phyloP scores from a whole-genome alignment of 257 asterid genomes.

The Leonotis leonurus region DNA sequence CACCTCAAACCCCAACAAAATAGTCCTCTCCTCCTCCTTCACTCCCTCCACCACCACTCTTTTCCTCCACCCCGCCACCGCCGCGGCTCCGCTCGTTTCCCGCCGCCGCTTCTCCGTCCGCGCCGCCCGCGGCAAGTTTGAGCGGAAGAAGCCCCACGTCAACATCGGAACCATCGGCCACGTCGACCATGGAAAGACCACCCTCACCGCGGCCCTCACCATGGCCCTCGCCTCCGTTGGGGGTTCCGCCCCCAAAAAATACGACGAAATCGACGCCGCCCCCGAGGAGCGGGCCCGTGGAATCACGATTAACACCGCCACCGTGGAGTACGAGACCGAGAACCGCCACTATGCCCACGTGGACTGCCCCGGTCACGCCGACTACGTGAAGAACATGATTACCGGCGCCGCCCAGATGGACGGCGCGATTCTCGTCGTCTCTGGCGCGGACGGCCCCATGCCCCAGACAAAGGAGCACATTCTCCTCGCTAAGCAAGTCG shows the following conservation, averaged over 20 bases:
- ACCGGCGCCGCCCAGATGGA: slow-evolving; percentile 99
- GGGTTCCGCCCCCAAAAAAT: slow-evolving; percentile 73
- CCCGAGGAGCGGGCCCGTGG: slow-evolving; percentile 97
- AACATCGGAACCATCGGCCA: slow-evolving; percentile 97
- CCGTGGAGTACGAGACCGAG: slow-evolving; percentile 89
- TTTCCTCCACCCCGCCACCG: slow-evolving; percentile 32
- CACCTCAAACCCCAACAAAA: slow-evolving; percentile 30
- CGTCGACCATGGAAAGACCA: slow-evolving; percentile 97
- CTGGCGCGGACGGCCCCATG: slow-evolving; percentile 98
- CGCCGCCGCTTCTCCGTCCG: slow-evolving; percentile 47
- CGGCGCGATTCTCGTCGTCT: slow-evolving; percentile 77
- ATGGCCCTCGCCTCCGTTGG: slow-evolving; percentile 86
- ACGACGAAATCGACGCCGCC: slow-evolving; percentile 95
- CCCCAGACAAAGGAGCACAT: slow-evolving; percentile 92
- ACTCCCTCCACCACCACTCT: slow-evolving; percentile 40
- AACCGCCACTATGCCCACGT: slow-evolving; percentile 91
- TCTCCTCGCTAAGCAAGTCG: slow-evolving; percentile 78
- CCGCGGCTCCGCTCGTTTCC: slow-evolving; percentile 13
- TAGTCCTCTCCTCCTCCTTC: slow-evolving; percentile 63
- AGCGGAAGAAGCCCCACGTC: slow-evolving; percentile 86
- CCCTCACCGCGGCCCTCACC: slow-evolving; percentile 91
- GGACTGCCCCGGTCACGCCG: slow-evolving; percentile 93
- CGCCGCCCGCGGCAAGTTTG: slow-evolving; percentile 95
- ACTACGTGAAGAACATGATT: slow-evolving; percentile 85
- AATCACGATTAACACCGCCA: slow-evolving; percentile 89